phyloP scores from a whole-genome alignment of 495 filamentous ascomycete species.

The Neurospora sp. region DNA sequence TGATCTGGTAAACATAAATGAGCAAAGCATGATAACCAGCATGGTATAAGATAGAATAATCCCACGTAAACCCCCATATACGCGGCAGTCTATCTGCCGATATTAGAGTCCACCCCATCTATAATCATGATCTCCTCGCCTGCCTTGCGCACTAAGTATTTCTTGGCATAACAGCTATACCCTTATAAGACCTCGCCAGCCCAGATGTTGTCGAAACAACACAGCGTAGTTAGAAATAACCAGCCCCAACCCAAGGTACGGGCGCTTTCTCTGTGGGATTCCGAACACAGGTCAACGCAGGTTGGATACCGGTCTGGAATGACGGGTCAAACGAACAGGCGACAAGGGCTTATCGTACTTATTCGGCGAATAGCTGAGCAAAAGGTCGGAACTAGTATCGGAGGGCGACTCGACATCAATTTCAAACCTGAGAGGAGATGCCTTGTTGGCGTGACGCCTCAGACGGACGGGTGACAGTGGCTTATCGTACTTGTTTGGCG shows the following conservation, averaged over 20 bases:
- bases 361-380: neutral
- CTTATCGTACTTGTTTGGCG: constrained; percentile 1
- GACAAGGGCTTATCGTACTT: constrained; percentile 1
- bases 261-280: neutral
- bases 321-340: neutral
- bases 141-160: neutral
- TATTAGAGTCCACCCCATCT: neutral
- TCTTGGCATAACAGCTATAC: neutral
- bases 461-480: neutral
- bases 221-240: neutral
- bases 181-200: neutral
- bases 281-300: neutral
- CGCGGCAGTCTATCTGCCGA: neutral
- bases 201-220: neutral
- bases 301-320: neutral
- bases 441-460: neutral
- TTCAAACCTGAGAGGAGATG: neutral
- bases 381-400: constrained; percentile 1
- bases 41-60: neutral
- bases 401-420: neutral
- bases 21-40: neutral
- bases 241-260: neutral
- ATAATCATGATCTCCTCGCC: neutral
- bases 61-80: neutral
- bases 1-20: neutral